Percentiles rank a stretch among this genome's conserved stretches.
phyloP scores from a whole-genome alignment of 306 rosid genomes.

The Rubus parviflorus region DNA sequence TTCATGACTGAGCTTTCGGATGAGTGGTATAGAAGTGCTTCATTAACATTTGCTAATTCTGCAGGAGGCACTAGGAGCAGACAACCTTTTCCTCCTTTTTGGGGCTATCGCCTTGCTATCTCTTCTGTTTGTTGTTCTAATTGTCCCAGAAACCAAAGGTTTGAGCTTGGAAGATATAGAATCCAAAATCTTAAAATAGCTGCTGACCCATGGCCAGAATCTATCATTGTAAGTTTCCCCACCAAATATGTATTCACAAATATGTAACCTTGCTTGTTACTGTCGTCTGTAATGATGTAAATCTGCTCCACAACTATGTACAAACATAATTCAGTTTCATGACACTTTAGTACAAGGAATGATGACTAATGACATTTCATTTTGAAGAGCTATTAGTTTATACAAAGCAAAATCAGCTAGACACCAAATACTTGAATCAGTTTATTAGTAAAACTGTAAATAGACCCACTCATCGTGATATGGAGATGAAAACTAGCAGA shows the following conservation, averaged over 20 bases:
- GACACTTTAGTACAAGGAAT: background rate
- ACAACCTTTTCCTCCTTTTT: conserved; percentile 88
- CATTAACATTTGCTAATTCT: conserved; percentile 25
- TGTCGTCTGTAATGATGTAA: conserved; percentile 7
- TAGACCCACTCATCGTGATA: background rate
- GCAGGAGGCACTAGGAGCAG: conserved; percentile 93
- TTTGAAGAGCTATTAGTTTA: background rate
- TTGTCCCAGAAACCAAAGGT: conserved; percentile 95
- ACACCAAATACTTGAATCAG: background rate
- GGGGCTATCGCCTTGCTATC: conserved; percentile 73
- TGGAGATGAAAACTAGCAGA: background rate
- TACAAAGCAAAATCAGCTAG: background rate
- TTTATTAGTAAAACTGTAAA: background rate
- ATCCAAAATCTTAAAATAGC: conserved; percentile 77
- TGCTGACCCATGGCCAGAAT: background rate
- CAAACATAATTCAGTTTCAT: background rate
- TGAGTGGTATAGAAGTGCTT: conserved; percentile 19
- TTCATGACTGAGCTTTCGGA: background rate
- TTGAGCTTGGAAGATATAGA: conserved; percentile 93
- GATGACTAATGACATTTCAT: background rate
- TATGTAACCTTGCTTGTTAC: background rate
- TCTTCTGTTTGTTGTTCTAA: conserved; percentile 58
- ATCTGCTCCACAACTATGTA: conserved; percentile 8
- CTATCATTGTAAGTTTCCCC: conserved; percentile 1
- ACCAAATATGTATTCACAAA: background rate